Conservation (phyloP, 768 basidiomycete species). For the Boletus reticulatus region DNA sequence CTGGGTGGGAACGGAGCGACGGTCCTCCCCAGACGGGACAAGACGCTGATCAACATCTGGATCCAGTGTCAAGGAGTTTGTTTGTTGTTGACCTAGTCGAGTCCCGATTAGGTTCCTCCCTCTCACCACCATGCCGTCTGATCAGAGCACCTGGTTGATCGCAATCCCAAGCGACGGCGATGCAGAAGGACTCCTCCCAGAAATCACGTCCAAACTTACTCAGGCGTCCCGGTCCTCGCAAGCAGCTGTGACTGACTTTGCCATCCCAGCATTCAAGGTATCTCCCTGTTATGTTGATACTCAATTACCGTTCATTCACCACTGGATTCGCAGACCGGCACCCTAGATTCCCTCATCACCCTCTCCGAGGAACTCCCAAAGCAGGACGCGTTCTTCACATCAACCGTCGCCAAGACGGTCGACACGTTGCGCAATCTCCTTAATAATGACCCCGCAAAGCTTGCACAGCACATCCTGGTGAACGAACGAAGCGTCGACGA, state of each 20-base stretch:
- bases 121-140: slow-evolving; percentile 73
- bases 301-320: slow-evolving; percentile 4
- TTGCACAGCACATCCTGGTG: slow-evolving; percentile 72
- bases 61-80: too few relatives aligned
- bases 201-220: slow-evolving; percentile 59
- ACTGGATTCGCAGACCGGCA: slow-evolving; percentile 69
- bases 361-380: slow-evolving; percentile 94
- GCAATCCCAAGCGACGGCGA: slow-evolving; percentile 86
- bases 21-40: slow-evolving; percentile 11
- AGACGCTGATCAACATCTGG: not conserved
- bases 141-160: slow-evolving; percentile 93
- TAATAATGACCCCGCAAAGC: slow-evolving; percentile 80
- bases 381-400: slow-evolving; percentile 84
- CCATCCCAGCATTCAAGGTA: slow-evolving; percentile 91
- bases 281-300: not conserved
- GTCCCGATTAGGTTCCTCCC: slow-evolving; percentile 9
- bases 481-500: slow-evolving; percentile 78
- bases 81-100: not conserved
- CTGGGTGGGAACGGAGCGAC: slow-evolving; percentile 14
- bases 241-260: slow-evolving; percentile 58
- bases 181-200: slow-evolving; percentile 68
- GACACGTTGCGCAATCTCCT: slow-evolving; percentile 90
- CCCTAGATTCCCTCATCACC: slow-evolving; percentile 82
- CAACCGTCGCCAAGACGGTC: slow-evolving; percentile 86
- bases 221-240: slow-evolving; percentile 51